Percentiles rank a stretch among this genome's conserved stretches.
Evolutionary conservation across 2,329 filamentous ascomycete species (phyloP).

Genomic region (Talaromyces sp.): DNA sequence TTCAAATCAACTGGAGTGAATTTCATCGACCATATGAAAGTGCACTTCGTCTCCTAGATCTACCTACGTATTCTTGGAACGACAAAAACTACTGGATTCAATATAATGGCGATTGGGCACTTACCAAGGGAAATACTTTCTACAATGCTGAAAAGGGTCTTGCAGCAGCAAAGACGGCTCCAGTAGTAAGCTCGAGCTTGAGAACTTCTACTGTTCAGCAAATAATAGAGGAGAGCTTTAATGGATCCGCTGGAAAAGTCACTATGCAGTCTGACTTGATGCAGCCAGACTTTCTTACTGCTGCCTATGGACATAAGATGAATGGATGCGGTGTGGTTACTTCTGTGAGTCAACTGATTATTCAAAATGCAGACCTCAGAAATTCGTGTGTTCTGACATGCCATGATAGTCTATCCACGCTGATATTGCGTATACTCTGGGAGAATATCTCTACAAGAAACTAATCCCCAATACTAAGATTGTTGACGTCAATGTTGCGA

Average conservation of each 20-base stretch:
- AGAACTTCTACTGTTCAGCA: slow-evolving; percentile 12
- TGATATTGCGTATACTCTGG: slow-evolving; percentile 27
- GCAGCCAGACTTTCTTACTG: slow-evolving; percentile 12
- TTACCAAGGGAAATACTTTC: slow-evolving; percentile 62
- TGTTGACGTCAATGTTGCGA: slow-evolving; percentile 22
- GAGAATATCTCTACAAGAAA: slow-evolving; percentile 22
- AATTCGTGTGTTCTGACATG: background rate
- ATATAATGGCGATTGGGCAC: slow-evolving; percentile 67
- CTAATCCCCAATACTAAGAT: slow-evolving; percentile 13
- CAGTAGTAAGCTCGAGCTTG: slow-evolving; percentile 29
- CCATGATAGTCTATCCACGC: slow-evolving; percentile 20
- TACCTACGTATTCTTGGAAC: slow-evolving; percentile 67
- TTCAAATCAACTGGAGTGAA: slow-evolving; percentile 68
- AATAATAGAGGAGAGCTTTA: slow-evolving; percentile 11
- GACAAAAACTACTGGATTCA: slow-evolving; percentile 71
- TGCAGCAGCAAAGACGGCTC: background rate
- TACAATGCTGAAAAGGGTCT: background rate
- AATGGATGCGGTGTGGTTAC: slow-evolving; percentile 18
- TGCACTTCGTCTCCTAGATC: slow-evolving; percentile 58
- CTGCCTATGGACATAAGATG: slow-evolving; percentile 22
- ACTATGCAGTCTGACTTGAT: slow-evolving; percentile 21
- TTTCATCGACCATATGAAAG: slow-evolving; percentile 61
- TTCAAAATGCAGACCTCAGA: too few species aligned
- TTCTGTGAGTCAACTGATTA: background rate
- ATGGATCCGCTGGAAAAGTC: background rate